These are phyloP conservation scores for Hura crepitans DNA, from an alignment of 441 rosid species.

Conservation along the genomic window DNA sequence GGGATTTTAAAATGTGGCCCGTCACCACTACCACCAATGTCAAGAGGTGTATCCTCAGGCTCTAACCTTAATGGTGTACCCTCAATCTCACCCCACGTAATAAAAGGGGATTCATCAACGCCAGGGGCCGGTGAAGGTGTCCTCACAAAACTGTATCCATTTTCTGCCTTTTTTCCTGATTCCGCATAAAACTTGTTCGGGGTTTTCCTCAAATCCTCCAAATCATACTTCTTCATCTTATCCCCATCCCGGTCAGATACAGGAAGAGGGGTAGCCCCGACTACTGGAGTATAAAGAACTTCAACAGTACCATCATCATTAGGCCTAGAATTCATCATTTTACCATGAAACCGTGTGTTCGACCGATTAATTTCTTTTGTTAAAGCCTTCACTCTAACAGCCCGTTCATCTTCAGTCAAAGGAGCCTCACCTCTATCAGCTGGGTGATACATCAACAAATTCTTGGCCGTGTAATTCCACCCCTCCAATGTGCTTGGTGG, in stretches of 20 bases:
- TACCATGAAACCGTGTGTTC: constrained; percentile 85
- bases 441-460: constrained; percentile 93
- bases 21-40: constrained; percentile 80
- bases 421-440: constrained; percentile 84
- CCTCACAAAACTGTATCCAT: constrained; percentile 81
- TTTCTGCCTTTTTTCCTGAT: constrained; percentile 67
- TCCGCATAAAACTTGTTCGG: constrained; percentile 73
- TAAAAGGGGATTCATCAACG: constrained; percentile 79
- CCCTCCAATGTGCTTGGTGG: constrained; percentile 80
- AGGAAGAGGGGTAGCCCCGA: constrained; percentile 69
- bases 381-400: constrained; percentile 55
- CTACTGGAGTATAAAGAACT: constrained; percentile 76
- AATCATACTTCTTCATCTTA: constrained; percentile 71
- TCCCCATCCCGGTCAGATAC: constrained; percentile 60
- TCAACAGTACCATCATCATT: constrained; percentile 70
- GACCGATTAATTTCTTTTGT: constrained; percentile 63
- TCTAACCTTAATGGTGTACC: constrained; percentile 92
- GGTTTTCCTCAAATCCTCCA: constrained; percentile 87
- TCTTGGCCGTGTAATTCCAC: constrained; percentile 82
- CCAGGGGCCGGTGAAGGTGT: constrained; percentile 98
- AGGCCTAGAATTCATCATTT: constrained; percentile 73
- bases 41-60: constrained; percentile 78
- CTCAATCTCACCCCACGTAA: constrained; percentile 98
- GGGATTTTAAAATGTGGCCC: constrained; percentile 82
- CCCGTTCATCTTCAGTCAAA: constrained; percentile 70